phyloP scores from a whole-genome alignment of 1,284 basidiomycete genomes.

The Cutaneotrichosporon sp. region DNA sequence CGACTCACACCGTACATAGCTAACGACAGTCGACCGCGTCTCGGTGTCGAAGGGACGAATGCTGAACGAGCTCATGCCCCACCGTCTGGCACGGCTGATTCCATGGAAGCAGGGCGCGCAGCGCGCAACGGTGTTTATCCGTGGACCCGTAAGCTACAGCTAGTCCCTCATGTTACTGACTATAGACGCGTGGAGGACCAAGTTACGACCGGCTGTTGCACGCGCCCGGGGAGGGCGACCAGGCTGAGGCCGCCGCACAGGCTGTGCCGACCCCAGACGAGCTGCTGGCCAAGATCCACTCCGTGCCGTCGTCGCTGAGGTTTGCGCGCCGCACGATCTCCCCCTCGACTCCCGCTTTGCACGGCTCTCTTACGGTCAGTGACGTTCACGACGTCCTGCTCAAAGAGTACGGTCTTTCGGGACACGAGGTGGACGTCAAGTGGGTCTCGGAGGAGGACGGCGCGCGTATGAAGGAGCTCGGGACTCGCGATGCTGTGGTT shows the following conservation, averaged over 20 bases:
- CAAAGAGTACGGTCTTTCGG: constrained; percentile 17
- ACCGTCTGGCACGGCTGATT: constrained; percentile 28
- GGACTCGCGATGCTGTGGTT: constrained; percentile 22
- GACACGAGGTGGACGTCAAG: constrained; percentile 21
- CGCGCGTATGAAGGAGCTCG: constrained; percentile 36
- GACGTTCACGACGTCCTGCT: constrained; percentile 28
- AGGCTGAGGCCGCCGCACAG: background rate
- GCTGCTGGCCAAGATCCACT: constrained; percentile 23
- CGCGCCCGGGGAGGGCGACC: constrained; percentile 2
- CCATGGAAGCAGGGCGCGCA: constrained; percentile 22
- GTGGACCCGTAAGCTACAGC: constrained; percentile 1
- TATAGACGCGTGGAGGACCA: background rate
- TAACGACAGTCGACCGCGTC: constrained; percentile 51
- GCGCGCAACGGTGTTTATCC: background rate
- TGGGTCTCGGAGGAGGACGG: constrained; percentile 27
- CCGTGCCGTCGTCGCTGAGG: constrained; percentile 21
- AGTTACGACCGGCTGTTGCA: constrained; percentile 4
- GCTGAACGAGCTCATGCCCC: constrained; percentile 33
- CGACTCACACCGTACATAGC: constrained; percentile 47
- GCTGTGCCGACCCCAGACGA: constrained; percentile 15
- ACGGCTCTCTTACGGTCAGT: constrained; percentile 36
- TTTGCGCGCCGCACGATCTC: constrained; percentile 34
- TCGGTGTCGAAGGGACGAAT: constrained; percentile 33
- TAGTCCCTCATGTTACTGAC: background rate
- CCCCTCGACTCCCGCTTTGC: constrained; percentile 24